A percentile compares a stretch with the other conserved stretches of the same genome.
phyloP scores from a whole-genome alignment of 2,329 filamentous ascomycete genomes.

The Epichloe coenophiala region DNA sequence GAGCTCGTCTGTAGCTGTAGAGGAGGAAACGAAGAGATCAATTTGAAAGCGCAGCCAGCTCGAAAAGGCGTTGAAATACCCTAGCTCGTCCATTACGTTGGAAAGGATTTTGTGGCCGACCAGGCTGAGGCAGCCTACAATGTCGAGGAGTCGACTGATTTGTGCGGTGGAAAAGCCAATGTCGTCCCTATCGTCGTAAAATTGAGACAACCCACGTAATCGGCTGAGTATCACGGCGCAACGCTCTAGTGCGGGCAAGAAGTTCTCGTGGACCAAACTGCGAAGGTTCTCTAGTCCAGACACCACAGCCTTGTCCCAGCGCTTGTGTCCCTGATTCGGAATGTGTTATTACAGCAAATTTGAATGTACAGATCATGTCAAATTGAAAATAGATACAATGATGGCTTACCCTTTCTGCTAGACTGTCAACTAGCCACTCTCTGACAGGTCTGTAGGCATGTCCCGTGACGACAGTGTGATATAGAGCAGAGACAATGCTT shows the following conservation, averaged over 20 bases:
- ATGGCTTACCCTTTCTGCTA: conserved; percentile 58
- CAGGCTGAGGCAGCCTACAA: conserved; percentile 60
- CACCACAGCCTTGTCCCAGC: conserved; percentile 82
- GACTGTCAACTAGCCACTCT: conserved; percentile 79
- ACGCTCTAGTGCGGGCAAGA: conserved; percentile 77
- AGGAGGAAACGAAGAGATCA: conserved; percentile 56
- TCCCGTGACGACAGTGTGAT: conserved; percentile 74
- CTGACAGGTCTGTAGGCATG: conserved; percentile 61
- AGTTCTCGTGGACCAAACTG: conserved; percentile 69
- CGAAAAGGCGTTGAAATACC: conserved; percentile 66
- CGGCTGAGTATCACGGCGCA: conserved; percentile 69
- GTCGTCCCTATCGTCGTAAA: conserved; percentile 52
- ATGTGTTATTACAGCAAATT: not conserved
- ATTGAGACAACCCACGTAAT: conserved; percentile 70
- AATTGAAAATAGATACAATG: conserved; percentile 7
- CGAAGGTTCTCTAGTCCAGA: conserved; percentile 67
- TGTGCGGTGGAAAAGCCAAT: conserved; percentile 53
- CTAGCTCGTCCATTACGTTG: conserved; percentile 60
- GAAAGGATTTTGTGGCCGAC: conserved; percentile 61
- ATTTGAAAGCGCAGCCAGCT: conserved; percentile 76
- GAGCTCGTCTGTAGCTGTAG: conserved; percentile 52
- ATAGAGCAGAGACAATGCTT: conserved; percentile 61
- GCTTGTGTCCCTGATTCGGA: conserved; percentile 60
- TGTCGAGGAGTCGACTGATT: conserved; percentile 53
- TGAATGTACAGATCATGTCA: not conserved